phyloP scores from a whole-genome alignment of 352 stramenopile species.

The Pythium apleroticum region DNA sequence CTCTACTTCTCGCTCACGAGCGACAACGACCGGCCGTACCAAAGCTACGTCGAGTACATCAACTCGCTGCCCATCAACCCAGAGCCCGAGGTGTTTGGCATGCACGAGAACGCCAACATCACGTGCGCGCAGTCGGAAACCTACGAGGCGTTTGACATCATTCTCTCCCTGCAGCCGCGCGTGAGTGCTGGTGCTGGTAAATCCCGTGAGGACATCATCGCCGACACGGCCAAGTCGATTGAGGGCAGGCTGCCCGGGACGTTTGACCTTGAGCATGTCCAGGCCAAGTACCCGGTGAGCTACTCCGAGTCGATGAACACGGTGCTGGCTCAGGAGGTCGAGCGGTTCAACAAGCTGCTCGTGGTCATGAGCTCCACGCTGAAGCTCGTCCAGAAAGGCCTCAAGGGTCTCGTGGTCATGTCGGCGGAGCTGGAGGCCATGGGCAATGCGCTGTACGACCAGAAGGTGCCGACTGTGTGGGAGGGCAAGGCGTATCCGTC shows the following conservation, averaged over 20 bases:
- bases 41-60: slow-evolving; percentile 93
- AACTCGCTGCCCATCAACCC: slow-evolving; percentile 90
- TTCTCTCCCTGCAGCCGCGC: slow-evolving; percentile 78
- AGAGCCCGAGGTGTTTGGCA: slow-evolving; percentile 92
- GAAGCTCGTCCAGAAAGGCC: slow-evolving; percentile 61
- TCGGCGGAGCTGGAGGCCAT: slow-evolving; percentile 85
- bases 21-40: slow-evolving; percentile 64
- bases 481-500: slow-evolving; percentile 90
- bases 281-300: slow-evolving; percentile 83
- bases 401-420: slow-evolving; percentile 86
- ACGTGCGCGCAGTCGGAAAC: slow-evolving; percentile 91
- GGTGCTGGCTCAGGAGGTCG: slow-evolving; percentile 87
- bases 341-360: slow-evolving; percentile 85
- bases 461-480: slow-evolving; percentile 89
- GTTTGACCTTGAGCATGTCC: slow-evolving; percentile 83
- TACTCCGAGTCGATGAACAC: slow-evolving; percentile 97
- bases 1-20: slow-evolving; percentile 86
- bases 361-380: slow-evolving; percentile 65
- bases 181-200: slow-evolving; percentile 66
- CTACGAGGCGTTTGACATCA: slow-evolving; percentile 88
- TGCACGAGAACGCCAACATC: slow-evolving; percentile 95
- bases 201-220: slow-evolving; percentile 78
- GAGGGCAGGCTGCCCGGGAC: slow-evolving; percentile 52
- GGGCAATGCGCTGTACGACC: slow-evolving; percentile 84
- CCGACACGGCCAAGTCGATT: slow-evolving; percentile 69